Evolutionary conservation across 352 stramenopile genomes (phyloP).

Genomic region (Globisporangium canariense): DNA sequence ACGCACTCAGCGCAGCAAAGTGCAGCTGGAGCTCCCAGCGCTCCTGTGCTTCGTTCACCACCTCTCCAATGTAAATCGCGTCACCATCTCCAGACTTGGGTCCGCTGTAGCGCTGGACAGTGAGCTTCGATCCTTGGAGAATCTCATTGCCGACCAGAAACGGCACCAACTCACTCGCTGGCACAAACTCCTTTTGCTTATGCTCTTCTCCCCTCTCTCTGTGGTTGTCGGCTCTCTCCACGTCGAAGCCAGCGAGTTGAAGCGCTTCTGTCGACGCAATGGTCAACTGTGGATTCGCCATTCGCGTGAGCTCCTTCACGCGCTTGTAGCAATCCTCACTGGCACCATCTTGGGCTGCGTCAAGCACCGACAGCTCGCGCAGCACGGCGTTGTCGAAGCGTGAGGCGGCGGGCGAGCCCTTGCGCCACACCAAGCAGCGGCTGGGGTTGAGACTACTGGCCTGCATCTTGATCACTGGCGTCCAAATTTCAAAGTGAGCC

Average conservation of each 20-base stretch:
- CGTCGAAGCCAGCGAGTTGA: slow-evolving; percentile 57
- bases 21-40: slow-evolving; percentile 93
- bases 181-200: slow-evolving; percentile 18
- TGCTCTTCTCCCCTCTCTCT: too few species aligned
- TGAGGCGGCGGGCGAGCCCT: slow-evolving; percentile 20
- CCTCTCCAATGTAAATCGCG: slow-evolving; percentile 87
- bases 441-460: slow-evolving; percentile 8
- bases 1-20: too few species aligned
- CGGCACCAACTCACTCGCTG: slow-evolving; percentile 42
- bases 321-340: too few species aligned
- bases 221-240: slow-evolving; percentile 11
- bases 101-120: slow-evolving; percentile 88
- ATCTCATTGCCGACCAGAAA: slow-evolving; percentile 73
- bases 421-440: slow-evolving; percentile 40
- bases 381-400: slow-evolving; percentile 64
- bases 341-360: slow-evolving; percentile 13
- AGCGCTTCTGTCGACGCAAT: slow-evolving; percentile 45
- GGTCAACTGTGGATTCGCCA: slow-evolving; percentile 52
- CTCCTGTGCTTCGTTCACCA: slow-evolving; percentile 38
- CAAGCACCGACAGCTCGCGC: slow-evolving; percentile 51
- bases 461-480: neutral
- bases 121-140: slow-evolving; percentile 65
- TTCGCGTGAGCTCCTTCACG: slow-evolving; percentile 30
- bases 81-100: slow-evolving; percentile 91
- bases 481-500: too few species aligned